phyloP scores from a whole-genome alignment of 148 eudicot genomes.

The Mesembryanthemum crystallinum region DNA sequence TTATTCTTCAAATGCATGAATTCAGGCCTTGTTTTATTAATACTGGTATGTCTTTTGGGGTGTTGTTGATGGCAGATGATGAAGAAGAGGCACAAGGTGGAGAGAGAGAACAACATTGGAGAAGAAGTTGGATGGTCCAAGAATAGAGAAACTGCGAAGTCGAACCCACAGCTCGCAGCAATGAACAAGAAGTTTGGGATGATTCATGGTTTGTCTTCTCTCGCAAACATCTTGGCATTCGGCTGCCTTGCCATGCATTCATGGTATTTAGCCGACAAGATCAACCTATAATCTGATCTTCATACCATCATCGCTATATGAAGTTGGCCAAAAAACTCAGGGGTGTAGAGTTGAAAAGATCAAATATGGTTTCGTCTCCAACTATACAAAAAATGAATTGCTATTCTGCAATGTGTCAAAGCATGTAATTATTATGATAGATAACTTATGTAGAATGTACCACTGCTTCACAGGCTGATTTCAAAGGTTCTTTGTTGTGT shows the following conservation, averaged over 20 bases:
- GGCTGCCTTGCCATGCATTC: conserved; percentile 94
- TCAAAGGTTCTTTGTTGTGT: background rate
- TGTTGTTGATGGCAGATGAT: conserved; percentile 60
- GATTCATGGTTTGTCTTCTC: conserved; percentile 87
- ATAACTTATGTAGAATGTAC: background rate
- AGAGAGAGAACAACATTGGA: conserved; percentile 84
- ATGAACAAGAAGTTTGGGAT: conserved; percentile 99
- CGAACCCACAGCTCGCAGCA: conserved; percentile 69
- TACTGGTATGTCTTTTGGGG: conserved; percentile 15
- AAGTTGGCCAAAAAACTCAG: background rate
- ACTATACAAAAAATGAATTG: background rate
- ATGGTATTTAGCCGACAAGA: conserved; percentile 85
- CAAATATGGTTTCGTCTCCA: background rate
- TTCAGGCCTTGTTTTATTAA: background rate
- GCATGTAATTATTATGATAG: background rate
- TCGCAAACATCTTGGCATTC: conserved; percentile 78
- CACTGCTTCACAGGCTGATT: background rate
- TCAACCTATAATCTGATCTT: conserved; percentile 44
- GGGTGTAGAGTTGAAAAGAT: background rate
- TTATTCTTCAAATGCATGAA: background rate
- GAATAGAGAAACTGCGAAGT: conserved; percentile 82
- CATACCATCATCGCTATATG: background rate
- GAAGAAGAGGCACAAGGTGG: conserved; percentile 96
- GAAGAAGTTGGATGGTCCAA: conserved; percentile 97
- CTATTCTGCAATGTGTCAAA: background rate